Evolutionary conservation across 2,329 filamentous ascomycete genomes (phyloP).

Genomic region (Tolypocladium sp.): DNA sequence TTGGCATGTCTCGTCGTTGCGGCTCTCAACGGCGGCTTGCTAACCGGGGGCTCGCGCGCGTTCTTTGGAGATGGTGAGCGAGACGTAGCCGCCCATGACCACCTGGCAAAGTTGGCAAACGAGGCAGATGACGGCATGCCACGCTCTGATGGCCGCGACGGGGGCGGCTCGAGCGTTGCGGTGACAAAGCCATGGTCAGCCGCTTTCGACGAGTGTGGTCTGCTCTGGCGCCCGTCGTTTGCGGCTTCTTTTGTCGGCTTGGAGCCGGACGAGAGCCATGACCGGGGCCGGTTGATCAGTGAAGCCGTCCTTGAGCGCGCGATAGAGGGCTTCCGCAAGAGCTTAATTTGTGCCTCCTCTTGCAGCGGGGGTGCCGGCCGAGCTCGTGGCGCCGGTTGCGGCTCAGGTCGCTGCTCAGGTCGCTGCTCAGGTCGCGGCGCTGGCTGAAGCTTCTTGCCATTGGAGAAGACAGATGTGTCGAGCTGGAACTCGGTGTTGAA

Average conservation of each 20-base stretch:
- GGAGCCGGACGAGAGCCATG: constrained; percentile 39
- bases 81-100: constrained; percentile 42
- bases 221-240: constrained; percentile 10
- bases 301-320: constrained; percentile 32
- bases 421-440: background rate
- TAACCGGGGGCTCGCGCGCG: constrained; percentile 15
- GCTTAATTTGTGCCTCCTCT: background rate
- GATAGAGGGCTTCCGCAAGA: constrained; percentile 6
- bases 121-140: constrained; percentile 32
- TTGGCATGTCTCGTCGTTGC: constrained; percentile 14
- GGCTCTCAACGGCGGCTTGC: constrained; percentile 11
- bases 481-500: constrained; percentile 42
- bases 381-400: constrained; percentile 5
- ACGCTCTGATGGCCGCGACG: constrained; percentile 16
- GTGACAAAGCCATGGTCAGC: constrained; percentile 11
- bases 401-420: constrained; percentile 1
- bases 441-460: constrained; percentile 3
- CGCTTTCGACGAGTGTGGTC: constrained; percentile 14
- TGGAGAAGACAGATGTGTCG: constrained; percentile 34
- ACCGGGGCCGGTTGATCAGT: constrained; percentile 38
- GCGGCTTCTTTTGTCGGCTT: constrained; percentile 24
- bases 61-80: constrained; percentile 37
- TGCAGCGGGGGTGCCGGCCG: background rate
- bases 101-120: constrained; percentile 40
- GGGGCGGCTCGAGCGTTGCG: background rate